Conservation (phyloP, 75 land plant genomes). For the Adiantum capillusveneris region DNA sequence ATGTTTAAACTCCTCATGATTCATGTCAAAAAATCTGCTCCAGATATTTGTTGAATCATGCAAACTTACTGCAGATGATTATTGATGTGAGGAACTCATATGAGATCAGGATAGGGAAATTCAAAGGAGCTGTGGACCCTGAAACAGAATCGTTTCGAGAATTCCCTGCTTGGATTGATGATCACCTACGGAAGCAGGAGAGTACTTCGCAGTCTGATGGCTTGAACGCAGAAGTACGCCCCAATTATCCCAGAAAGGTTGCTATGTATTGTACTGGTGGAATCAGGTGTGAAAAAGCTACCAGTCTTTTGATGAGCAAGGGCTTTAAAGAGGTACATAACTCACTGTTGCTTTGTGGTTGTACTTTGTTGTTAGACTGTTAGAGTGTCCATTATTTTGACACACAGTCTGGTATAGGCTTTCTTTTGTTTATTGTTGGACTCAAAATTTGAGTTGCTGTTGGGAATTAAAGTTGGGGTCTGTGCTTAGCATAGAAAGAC, state of each 20-base stretch:
- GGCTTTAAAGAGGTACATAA: constrained; percentile 81
- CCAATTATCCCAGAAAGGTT: constrained; percentile 44
- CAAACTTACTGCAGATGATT: constrained; percentile 52
- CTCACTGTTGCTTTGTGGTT: too few relatives aligned
- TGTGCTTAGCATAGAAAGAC: too few relatives aligned
- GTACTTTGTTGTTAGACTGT: too few relatives aligned
- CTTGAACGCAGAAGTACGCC: neutral
- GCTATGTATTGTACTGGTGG: constrained; percentile 99
- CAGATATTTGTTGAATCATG: too few relatives aligned
- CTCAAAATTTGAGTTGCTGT: too few relatives aligned
- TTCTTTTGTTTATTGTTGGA: too few relatives aligned
- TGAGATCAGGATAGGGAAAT: constrained; percentile 90
- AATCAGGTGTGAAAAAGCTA: constrained; percentile 97
- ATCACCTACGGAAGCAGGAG: constrained; percentile 22
- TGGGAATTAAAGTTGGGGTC: too few relatives aligned
- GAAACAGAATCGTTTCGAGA: constrained; percentile 75
- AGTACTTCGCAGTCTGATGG: constrained; percentile 1
- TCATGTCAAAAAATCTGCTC: too few relatives aligned
- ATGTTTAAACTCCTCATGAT: too few relatives aligned
- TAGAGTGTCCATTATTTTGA: too few relatives aligned
- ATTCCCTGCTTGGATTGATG: constrained; percentile 86
- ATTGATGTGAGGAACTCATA: constrained; percentile 91
- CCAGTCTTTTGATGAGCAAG: constrained; percentile 72
- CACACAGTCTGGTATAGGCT: too few relatives aligned
- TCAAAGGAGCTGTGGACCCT: constrained; percentile 91